Base-by-base conservation (phyloP, 305 asterid genomes). In the Plantago coronopus region DNA sequence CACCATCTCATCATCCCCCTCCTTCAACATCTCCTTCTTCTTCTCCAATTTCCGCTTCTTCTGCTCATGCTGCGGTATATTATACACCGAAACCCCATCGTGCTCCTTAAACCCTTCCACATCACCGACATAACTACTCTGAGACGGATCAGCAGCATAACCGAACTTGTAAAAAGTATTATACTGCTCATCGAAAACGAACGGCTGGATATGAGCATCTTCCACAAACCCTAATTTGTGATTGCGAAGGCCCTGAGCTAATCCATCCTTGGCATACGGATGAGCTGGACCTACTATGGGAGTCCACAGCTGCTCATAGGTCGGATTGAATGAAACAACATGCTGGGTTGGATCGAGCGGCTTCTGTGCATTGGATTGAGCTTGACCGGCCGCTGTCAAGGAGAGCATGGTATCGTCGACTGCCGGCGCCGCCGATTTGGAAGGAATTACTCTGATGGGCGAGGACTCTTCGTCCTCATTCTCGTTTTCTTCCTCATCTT, bases 191-290 rank as follows among this genome's bases (percentile, higher is more conserved):
- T 93, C 99, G 34, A 93, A 93, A 16, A 87, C 96, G 43, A 93
- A 93, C 5, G 96, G 74, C 58, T 75, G 95, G 8, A 89, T 82
- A 4, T 82, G 61, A 3, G 99, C 97, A 49, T 93, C 66, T 38
- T 93, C 99, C 3, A 93, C 99, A 40, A 89, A 89, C 57, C 97
- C 99, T 2, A 93, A 80, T 78, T 93, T 93, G 79, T 93, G 99
- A 67, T 93, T 93, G 54, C 99, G 85, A 54, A 89, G 82, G 17
- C 99, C 99, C 51, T 89, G 99, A 4, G 97, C 96, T 18, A 93
- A 77, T 11, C 99, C 99, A 61, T 93, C 99, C 43, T 93, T 93
- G 13, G 97, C 97, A 62, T 85, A 89, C 13, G 99, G 99, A 61
- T 93, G 99, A 1, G 97, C 87, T 34, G 99, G 99, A 18, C 97